Evolutionary conservation across 2,329 filamentous ascomycete species (phyloP), one percentile per base, ranked within the genome.

Genomic region (Paecilomyces sp.): DNA sequence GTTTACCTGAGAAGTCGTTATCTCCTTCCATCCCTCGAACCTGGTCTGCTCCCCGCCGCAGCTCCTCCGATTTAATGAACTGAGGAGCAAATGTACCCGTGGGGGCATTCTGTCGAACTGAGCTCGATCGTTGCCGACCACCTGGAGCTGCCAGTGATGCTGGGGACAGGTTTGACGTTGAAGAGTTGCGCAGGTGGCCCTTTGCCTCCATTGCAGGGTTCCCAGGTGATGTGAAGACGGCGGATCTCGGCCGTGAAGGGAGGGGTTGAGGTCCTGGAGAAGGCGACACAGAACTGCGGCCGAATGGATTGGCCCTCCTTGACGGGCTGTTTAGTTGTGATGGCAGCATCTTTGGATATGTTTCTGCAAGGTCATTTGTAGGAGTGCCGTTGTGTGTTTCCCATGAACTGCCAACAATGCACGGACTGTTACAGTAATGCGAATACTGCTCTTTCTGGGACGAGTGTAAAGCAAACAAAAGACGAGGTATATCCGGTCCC

Each of bases 1-100:
- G 86, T 79, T 95, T 97, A 60, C 94, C 95, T 0, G 94, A 99
- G 75, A 99, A 97, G 81, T 99, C 94, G 74, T 97, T 97, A 72
- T 97, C 93, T 63, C 94, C 94, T 76, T 99, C 95, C 61, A 97
- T 92, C 18, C 91, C 89, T 22, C 82, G 79, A 31, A 86, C 80
- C 62, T 78, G 75, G 61, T 85, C 82, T 31, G 80, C 79, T 1
- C 78, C 78, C 57, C 80, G 80, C 65, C 86, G 83, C 74, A 90
- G 79, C 64, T 92, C 90, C 64, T 96, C 92, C 0, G 87, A 85
- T 74, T 93, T 94, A 77, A 99, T 97, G 75, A 99, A 99, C 9
- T 91, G 90, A 2, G 93, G 94, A 36, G 94, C 93, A 79, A 99
- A 99, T 1, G 94, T 99, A 64, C 85, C 89, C 0, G 89, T 80